Conservation (phyloP, 495 filamentous ascomycete species). For the Cercophora samala region DNA sequence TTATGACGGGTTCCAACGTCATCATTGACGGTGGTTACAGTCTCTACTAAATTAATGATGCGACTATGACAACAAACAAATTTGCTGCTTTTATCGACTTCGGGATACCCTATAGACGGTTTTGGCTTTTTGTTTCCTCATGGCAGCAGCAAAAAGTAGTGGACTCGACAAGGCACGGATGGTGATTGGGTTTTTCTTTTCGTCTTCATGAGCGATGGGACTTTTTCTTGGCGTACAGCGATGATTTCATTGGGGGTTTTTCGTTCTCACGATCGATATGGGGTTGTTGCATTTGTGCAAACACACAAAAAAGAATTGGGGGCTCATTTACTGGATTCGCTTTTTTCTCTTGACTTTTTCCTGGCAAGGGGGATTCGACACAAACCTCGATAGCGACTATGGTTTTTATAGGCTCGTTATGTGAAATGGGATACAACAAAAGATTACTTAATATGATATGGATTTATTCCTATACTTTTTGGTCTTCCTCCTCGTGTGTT, state of each 20-base stretch:
- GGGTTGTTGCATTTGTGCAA: not conserved
- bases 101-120: constrained; percentile 23
- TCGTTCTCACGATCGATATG: not conserved
- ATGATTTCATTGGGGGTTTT: not conserved
- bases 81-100: constrained; percentile 4
- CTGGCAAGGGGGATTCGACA: not conserved
- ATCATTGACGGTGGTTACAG: constrained; percentile 66
- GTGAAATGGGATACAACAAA: not conserved
- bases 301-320: not conserved
- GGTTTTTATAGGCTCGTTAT: not conserved
- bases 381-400: not conserved
- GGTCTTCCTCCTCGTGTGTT: not conserved
- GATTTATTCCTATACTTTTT: not conserved
- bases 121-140: constrained; percentile 3
- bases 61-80: constrained; percentile 10
- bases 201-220: constrained; percentile 9
- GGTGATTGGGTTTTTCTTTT: not conserved
- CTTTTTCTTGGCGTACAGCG: not conserved
- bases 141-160: not conserved
- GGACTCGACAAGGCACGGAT: not conserved
- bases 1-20: constrained; percentile 77
- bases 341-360: constrained; percentile 2
- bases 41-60: constrained; percentile 38
- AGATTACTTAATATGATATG: not conserved
- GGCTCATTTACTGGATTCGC: constrained; percentile 7